phyloP scores from a whole-genome alignment of 2,329 filamentous ascomycete genomes.

The Neopestalotiopsis sp. region DNA sequence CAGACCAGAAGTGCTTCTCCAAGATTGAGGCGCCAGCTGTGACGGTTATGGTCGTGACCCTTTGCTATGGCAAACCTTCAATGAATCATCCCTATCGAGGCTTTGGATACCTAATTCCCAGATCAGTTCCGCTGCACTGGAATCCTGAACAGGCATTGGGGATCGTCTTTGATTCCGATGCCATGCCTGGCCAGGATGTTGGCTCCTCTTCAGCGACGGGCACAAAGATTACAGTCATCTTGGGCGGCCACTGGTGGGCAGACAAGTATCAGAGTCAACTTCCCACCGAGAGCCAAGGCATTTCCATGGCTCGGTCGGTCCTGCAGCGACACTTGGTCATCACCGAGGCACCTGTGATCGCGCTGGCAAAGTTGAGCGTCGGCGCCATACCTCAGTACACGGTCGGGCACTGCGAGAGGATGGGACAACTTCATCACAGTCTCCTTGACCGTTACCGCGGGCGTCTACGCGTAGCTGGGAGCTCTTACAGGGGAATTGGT shows the following conservation, averaged over 20 bases:
- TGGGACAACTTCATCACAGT: slow-evolving; percentile 4
- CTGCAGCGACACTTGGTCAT: slow-evolving; percentile 21
- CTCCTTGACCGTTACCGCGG: slow-evolving; percentile 17
- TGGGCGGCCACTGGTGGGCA: slow-evolving; percentile 23
- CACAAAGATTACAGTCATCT: slow-evolving; percentile 21
- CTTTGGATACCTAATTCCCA: slow-evolving; percentile 22
- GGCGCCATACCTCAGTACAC: slow-evolving; percentile 22
- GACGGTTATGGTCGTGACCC: slow-evolving; percentile 23
- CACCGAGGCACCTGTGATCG: neutral
- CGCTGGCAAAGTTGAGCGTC: slow-evolving; percentile 4
- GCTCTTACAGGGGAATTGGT: slow-evolving; percentile 21
- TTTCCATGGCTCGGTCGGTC: slow-evolving; percentile 17
- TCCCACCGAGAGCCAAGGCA: slow-evolving; percentile 16
- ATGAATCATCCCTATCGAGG: slow-evolving; percentile 21
- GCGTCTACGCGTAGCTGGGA: slow-evolving; percentile 21
- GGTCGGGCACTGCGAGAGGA: slow-evolving; percentile 21
- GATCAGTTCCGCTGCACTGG: slow-evolving; percentile 20
- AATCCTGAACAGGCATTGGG: slow-evolving; percentile 22
- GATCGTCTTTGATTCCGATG: slow-evolving; percentile 22
- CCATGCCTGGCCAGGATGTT: slow-evolving; percentile 20
- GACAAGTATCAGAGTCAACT: neutral
- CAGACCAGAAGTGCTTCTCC: neutral
- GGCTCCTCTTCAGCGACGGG: neutral
- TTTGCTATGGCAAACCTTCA: slow-evolving; percentile 17
- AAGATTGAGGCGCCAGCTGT: slow-evolving; percentile 2